Evolutionary conservation across 2,329 filamentous ascomycete genomes (phyloP).

Genomic region (Corinectria fuckeliana): DNA sequence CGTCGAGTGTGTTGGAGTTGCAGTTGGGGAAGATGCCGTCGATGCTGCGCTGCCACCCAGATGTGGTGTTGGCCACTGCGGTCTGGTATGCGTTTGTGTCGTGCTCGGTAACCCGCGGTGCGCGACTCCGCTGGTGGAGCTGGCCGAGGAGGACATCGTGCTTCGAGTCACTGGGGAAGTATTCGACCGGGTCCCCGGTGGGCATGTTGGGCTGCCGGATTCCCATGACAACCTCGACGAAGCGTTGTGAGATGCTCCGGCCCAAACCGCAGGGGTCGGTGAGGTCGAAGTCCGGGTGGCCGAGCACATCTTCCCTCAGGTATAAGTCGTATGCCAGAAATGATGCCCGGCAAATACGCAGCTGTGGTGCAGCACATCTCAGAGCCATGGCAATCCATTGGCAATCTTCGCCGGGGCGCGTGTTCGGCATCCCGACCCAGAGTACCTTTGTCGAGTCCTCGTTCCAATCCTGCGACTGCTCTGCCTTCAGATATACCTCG

Average conservation of each 20-base stretch:
- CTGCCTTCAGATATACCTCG: slow-evolving; percentile 53
- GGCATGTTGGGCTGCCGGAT: slow-evolving; percentile 46
- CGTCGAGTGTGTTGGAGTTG: slow-evolving; percentile 51
- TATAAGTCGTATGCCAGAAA: slow-evolving; percentile 53
- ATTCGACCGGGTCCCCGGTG: slow-evolving; percentile 44
- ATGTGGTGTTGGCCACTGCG: slow-evolving; percentile 49
- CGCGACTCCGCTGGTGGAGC: slow-evolving; percentile 36
- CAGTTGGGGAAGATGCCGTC: slow-evolving; percentile 53
- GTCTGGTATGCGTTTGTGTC: slow-evolving; percentile 46
- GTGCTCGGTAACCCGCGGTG: slow-evolving; percentile 42
- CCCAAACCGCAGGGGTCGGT: slow-evolving; percentile 50
- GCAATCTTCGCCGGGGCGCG: slow-evolving; percentile 44
- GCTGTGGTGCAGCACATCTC: slow-evolving; percentile 43
- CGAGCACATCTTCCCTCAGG: slow-evolving; percentile 41
- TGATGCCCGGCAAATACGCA: slow-evolving; percentile 52
- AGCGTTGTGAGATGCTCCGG: slow-evolving; percentile 52
- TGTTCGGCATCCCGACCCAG: slow-evolving; percentile 55
- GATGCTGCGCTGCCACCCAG: slow-evolving; percentile 51
- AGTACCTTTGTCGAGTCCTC: slow-evolving; percentile 45
- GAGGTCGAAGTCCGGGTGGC: slow-evolving; percentile 47
- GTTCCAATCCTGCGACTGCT: slow-evolving; percentile 45
- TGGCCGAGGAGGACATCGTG: slow-evolving; percentile 36
- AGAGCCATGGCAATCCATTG: slow-evolving; percentile 52
- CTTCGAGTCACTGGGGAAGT: slow-evolving; percentile 39
- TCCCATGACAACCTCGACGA: slow-evolving; percentile 53